Evolutionary conservation across 768 basidiomycete species (phyloP).

Genomic region (Termitomyces sp.): DNA sequence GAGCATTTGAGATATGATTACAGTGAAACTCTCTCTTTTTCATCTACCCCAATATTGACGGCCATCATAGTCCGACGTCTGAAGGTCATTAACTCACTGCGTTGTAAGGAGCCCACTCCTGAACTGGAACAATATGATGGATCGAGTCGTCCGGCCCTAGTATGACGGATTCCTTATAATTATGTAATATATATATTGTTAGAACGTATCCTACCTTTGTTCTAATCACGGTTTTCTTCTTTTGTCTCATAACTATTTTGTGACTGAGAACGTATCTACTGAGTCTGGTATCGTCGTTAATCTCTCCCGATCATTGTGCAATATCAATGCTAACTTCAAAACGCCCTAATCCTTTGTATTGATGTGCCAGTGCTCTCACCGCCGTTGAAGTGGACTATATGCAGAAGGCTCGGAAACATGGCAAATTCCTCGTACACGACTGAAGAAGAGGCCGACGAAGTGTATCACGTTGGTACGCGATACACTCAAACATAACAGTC

Average conservation of each 20-base stretch:
- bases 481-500: background rate
- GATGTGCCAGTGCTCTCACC: background rate
- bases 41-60: slow-evolving; percentile 7
- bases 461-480: slow-evolving; percentile 47
- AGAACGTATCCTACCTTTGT: background rate
- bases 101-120: slow-evolving; percentile 56
- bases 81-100: slow-evolving; percentile 53
- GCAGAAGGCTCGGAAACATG: background rate
- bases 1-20: slow-evolving; percentile 66
- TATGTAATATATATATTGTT: slow-evolving; percentile 15
- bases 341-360: background rate
- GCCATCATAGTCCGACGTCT: slow-evolving; percentile 49
- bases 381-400: background rate
- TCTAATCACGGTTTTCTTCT: no score
- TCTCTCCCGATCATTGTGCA: background rate
- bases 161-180: slow-evolving; percentile 7
- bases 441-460: slow-evolving; percentile 22
- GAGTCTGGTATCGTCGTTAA: background rate
- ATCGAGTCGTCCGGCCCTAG: background rate
- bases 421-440: background rate
- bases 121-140: slow-evolving; percentile 29
- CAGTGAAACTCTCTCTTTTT: slow-evolving; percentile 33
- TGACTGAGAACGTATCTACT: background rate
- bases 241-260: no score
- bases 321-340: background rate